Conservation (phyloP, 495 filamentous ascomycete species). For the Hypoxylon trugodes region DNA sequence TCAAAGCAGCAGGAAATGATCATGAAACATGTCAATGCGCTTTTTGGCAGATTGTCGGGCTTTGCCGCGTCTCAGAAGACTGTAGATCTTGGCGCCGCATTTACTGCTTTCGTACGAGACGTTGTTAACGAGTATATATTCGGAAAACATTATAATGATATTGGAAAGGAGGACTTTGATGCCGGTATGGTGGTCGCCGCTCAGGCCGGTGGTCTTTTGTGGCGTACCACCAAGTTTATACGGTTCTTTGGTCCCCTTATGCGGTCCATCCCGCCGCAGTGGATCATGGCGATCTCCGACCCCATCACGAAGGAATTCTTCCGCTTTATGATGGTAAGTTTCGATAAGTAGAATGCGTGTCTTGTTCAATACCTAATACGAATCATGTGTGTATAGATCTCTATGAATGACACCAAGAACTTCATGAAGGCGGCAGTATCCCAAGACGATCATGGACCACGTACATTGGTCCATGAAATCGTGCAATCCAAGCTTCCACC, state of each 20-base stretch:
- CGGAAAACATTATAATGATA: constrained; percentile 40
- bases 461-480: constrained; percentile 42
- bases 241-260: constrained; percentile 41
- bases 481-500: constrained; percentile 41
- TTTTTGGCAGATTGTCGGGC: constrained; percentile 28
- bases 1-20: constrained; percentile 36
- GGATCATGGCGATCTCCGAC: constrained; percentile 37
- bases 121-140: constrained; percentile 43
- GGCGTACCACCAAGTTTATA: constrained; percentile 45
- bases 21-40: constrained; percentile 37
- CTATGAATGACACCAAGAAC: constrained; percentile 25
- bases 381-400: not conserved
- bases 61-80: constrained; percentile 24
- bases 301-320: constrained; percentile 38
- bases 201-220: constrained; percentile 35
- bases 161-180: constrained; percentile 44
- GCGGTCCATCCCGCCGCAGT: constrained; percentile 36
- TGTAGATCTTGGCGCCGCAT: constrained; percentile 46
- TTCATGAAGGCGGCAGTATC: constrained; percentile 29
- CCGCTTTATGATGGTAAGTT: constrained; percentile 34
- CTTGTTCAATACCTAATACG: not conserved
- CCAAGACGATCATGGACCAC: constrained; percentile 30
- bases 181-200: constrained; percentile 28
- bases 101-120: constrained; percentile 44
- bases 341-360: constrained; percentile 5